These are phyloP conservation scores for Scheffersomyces quercinus DNA, from an alignment of 1,139 yeast genomes.

Conservation along the genomic window DNA sequence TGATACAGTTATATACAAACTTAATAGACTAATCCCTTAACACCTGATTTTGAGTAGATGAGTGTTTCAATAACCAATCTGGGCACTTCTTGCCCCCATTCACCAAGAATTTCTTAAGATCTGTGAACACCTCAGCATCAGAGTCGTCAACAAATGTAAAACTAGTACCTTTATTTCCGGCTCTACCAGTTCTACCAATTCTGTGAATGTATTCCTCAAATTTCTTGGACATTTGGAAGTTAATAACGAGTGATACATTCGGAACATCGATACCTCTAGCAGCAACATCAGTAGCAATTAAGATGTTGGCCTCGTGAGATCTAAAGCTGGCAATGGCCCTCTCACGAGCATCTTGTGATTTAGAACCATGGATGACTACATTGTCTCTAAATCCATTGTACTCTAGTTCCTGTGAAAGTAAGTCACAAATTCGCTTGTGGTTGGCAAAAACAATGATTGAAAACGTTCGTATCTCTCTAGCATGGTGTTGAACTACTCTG, in stretches of 20 bases:
- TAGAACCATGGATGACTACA: constrained; percentile 81
- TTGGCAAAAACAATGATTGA: constrained; percentile 85
- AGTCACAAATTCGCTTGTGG: constrained; percentile 71
- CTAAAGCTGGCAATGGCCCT: constrained; percentile 67
- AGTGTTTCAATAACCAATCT: constrained; percentile 47
- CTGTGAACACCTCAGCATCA: constrained; percentile 55
- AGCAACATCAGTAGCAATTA: constrained; percentile 89
- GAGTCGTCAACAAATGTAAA: constrained; percentile 65
- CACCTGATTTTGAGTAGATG: constrained; percentile 18
- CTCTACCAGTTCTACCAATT: constrained; percentile 96
- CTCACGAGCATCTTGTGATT: constrained; percentile 86
- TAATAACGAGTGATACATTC: constrained; percentile 78
- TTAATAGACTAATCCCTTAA: constrained; percentile 14
- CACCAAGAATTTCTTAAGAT: constrained; percentile 51
- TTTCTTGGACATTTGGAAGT: constrained; percentile 76
- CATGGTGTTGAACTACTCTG: constrained; percentile 22
- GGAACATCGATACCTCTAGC: constrained; percentile 93
- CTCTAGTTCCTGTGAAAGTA: constrained; percentile 51
- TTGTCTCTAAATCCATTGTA: constrained; percentile 47
- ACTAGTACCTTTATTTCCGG: constrained; percentile 78
- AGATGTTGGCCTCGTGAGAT: constrained; percentile 58
- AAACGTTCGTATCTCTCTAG: constrained; percentile 23
- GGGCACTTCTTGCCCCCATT: constrained; percentile 53
- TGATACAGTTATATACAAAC: neutral
- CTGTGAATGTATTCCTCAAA: constrained; percentile 85